Evolutionary conservation across 176 grass and related monocot species (phyloP).

Genomic region (Canna indica): DNA sequence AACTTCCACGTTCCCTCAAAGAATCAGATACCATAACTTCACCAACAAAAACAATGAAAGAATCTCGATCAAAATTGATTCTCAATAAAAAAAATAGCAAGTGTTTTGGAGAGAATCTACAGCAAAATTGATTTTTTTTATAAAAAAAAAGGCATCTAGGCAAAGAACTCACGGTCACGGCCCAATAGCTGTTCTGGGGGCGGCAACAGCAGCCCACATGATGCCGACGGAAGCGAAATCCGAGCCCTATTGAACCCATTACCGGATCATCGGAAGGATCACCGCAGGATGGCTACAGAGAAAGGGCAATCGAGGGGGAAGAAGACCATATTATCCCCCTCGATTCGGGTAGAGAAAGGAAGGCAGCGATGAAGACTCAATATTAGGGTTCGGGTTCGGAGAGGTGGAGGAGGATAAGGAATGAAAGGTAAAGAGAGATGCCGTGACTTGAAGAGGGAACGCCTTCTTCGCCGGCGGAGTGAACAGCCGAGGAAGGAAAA

Average conservation of each 20-base stretch:
- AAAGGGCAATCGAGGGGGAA: neutral
- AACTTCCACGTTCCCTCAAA: neutral
- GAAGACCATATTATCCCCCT: neutral
- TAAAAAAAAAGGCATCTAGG: neutral
- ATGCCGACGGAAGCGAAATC: neutral
- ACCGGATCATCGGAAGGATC: too few species aligned
- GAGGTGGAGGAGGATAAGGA: neutral
- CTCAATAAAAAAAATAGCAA: neutral
- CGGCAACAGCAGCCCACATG: neutral
- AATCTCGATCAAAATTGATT: neutral
- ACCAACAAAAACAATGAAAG: neutral
- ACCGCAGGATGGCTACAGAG: too few species aligned
- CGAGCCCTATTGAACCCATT: neutral
- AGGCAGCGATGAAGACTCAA: neutral
- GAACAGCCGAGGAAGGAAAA: neutral
- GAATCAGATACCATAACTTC: neutral
- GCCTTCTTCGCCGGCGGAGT: too few species aligned
- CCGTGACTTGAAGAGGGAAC: too few species aligned
- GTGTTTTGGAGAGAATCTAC: neutral
- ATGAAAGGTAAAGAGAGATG: neutral
- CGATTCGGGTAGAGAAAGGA: neutral
- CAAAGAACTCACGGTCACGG: neutral
- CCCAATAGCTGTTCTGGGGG: neutral
- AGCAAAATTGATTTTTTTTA: neutral
- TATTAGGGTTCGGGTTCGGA: neutral